Percentiles rank a stretch among this genome's conserved stretches.
phyloP scores from a whole-genome alignment of 148 eudicot species.

The Talinum fruticosum region DNA sequence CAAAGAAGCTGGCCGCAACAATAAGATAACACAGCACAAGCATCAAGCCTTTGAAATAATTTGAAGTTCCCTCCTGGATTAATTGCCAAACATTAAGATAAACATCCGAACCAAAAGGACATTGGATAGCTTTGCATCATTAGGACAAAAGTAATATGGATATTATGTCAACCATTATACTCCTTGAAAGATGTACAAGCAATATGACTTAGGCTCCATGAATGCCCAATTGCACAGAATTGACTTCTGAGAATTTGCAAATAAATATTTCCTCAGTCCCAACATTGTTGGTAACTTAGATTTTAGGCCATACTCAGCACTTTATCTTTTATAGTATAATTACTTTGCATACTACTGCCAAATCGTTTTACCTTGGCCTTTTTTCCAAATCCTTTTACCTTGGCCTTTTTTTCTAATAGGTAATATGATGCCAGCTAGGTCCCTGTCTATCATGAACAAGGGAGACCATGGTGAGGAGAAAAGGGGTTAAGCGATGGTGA shows the following conservation, averaged over 20 bases:
- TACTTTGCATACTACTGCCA: background rate
- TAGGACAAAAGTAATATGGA: background rate
- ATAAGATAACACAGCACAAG: conserved; percentile 88
- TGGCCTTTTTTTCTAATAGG: background rate
- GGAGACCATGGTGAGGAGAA: too few relatives aligned
- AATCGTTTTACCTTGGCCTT: background rate
- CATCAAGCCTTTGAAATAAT: conserved; percentile 95
- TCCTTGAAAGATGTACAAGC: background rate
- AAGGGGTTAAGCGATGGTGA: background rate
- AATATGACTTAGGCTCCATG: background rate
- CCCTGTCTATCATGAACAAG: too few relatives aligned
- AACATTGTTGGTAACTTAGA: background rate
- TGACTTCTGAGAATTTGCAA: background rate
- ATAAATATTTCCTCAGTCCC: background rate
- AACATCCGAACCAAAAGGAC: background rate
- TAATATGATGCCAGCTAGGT: too few relatives aligned
- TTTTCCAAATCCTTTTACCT: too few relatives aligned
- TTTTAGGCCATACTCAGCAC: background rate
- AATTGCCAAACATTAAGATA: conserved; percentile 13
- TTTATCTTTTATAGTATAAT: too few relatives aligned
- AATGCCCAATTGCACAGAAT: background rate
- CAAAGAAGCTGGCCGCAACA: conserved; percentile 97
- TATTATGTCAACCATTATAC: background rate
- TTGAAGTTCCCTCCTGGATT: conserved; percentile 87
- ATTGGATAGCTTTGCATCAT: background rate